phyloP scores from a whole-genome alignment of 192 early-diverging fungal genomes.

The Backusella sp. region DNA sequence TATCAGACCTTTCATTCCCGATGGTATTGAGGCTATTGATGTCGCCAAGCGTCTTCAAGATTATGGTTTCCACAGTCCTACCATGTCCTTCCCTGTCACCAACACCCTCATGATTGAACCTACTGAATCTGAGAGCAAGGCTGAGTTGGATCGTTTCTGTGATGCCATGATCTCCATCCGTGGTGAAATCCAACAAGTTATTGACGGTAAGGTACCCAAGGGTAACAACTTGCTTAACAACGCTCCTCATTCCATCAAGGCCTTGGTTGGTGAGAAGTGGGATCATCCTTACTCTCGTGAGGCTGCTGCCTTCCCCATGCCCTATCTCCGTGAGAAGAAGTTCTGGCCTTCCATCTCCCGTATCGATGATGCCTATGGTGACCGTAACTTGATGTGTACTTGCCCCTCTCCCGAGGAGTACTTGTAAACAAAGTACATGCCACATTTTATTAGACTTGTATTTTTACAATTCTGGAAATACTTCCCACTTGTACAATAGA shows the following conservation, averaged over 20 bases:
- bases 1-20: slow-evolving; percentile 81
- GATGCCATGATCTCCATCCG: slow-evolving; percentile 98
- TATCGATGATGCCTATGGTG: slow-evolving; percentile 94
- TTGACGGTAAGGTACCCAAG: slow-evolving; percentile 81
- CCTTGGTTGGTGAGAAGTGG: slow-evolving; percentile 82
- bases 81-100: slow-evolving; percentile 99
- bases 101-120: slow-evolving; percentile 99
- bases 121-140: slow-evolving; percentile 93
- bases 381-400: slow-evolving; percentile 91
- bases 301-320: slow-evolving; percentile 89
- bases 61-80: slow-evolving; percentile 98
- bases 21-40: slow-evolving; percentile 91
- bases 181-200: slow-evolving; percentile 85
- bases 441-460: not conserved
- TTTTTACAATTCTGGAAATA: not conserved
- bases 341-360: slow-evolving; percentile 96
- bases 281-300: slow-evolving; percentile 83
- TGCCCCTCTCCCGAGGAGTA: slow-evolving; percentile 93
- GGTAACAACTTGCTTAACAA: slow-evolving; percentile 86
- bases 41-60: slow-evolving; percentile 99
- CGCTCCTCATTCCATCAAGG: slow-evolving; percentile 85
- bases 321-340: slow-evolving; percentile 82
- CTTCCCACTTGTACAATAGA: not conserved
- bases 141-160: slow-evolving; percentile 95
- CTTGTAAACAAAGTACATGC: slow-evolving; percentile 3